Base-by-base conservation (phyloP, 176 grass and related monocot genomes). In the Phragmites australis region DNA sequence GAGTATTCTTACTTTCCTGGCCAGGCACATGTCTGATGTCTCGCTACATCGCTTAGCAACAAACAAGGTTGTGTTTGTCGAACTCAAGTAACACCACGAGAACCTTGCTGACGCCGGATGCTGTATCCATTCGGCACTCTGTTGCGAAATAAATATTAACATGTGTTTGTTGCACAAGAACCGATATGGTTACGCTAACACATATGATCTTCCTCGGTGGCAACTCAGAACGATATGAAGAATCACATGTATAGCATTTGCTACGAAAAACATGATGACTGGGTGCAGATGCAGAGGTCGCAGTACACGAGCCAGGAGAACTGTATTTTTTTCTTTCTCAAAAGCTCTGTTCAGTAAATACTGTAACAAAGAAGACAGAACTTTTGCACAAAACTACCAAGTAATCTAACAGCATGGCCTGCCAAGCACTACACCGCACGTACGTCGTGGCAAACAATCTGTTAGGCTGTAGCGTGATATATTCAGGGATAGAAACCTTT, bases 61-160 rank as follows among this genome's bases (percentile, higher is more conserved):
- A 70, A 78, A 62, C 53, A 50, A 37, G 12, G 51, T 4, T 31
- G 10, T 15, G 27, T 40, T 70, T 59, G 32, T 51, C 39, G 17
- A 23, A 50, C 45, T 56, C 75, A 21, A 22, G 37, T 53, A 44
- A 63, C 64, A 77, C 30, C 42, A 39, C 27, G 30, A 70, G 65
- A 61, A 78, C 74, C 73, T 77, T 78, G 61, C 17, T 78, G 34
- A 80, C 57, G 19, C 76, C 32, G 45, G 7, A 65, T 18, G 1
- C 56, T 75, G 72, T 57, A 12, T n/a, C 49, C 48, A 76, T 67
- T 78, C 76, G 76, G 60, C 60, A 26, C 45, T 25, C 60, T 78
- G 60, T 40, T 8, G 26, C 45, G 12, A 78, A 62, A 39, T 39
- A 17, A 56, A 45, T 49, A 17, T 16, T 54, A 53, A 4, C 32